Evolutionary conservation across 352 stramenopile genomes (phyloP), one percentile per base, ranked within the genome.

Genomic region (Poterioochromonas sp.): DNA sequence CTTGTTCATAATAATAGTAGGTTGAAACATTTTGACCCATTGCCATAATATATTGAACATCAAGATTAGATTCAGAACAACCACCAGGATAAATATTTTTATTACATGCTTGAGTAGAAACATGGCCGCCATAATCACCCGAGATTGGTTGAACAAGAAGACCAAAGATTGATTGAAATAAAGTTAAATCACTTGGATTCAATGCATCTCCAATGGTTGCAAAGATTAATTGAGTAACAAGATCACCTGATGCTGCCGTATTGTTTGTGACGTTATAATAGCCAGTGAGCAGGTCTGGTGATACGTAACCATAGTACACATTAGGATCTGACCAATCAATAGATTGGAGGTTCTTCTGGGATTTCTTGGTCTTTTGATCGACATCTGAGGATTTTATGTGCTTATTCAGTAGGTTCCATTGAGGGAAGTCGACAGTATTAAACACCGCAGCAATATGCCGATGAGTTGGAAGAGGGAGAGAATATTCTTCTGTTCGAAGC

Each of bases 31-130:
- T 87, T 85, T 92, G 71, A 15, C 22, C 87, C 20, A 95, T 79
- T 18, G 88, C 89, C 22, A 88, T 94, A 63, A 96, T 87, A 80
- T 95, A 96, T 81, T 96, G 87, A 54, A 95, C 81, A 79, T 96
- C 91, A 0, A 96, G 82, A 34, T 88, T 93, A 18, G 88, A 86
- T 81, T 96, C 91, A 34, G 0, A 37, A 44, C 79, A 81, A 12
- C 43, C 26, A 35, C 65, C 65, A 53, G 35, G 1, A 51, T 54
- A 11, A 37, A 3, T 29, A n/a, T n/a, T n/a, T n/a, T n/a, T n/a
- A n/a, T 8, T n/a, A n/a, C 65, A 74, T 20, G 18, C 43, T 32
- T 1, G 0, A 35, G 5, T 26, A 54, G 26, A 32, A 22, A 11
- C 29, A 47, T 1, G 20, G 26, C 40, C 26, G 3, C 29, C 34